Evolutionary conservation across 2,329 filamentous ascomycete species (phyloP).

Genomic region (Sphaerulina vaccinii): DNA sequence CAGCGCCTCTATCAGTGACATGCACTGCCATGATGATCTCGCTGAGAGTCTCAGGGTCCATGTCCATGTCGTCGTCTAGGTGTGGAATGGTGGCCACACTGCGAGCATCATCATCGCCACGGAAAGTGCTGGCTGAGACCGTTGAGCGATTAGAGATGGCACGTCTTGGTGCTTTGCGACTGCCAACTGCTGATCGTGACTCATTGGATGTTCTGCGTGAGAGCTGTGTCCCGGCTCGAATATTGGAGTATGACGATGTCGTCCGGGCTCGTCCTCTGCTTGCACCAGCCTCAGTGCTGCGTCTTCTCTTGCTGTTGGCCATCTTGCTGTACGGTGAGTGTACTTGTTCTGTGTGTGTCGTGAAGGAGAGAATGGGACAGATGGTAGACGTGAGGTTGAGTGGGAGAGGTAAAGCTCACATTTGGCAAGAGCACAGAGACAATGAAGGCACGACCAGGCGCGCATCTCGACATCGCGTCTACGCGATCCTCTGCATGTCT

Average conservation of each 20-base stretch:
- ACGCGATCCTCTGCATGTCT: not conserved
- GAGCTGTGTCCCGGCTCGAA: slow-evolving; percentile 11
- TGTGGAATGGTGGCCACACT: slow-evolving; percentile 16
- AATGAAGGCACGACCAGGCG: slow-evolving; percentile 12
- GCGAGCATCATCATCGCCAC: slow-evolving; percentile 1
- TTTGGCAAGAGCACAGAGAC: slow-evolving; percentile 1
- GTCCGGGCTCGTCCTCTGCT: slow-evolving; percentile 15
- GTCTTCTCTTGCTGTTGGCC: slow-evolving; percentile 11
- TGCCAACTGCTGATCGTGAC: not conserved
- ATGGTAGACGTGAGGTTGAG: slow-evolving; percentile 1
- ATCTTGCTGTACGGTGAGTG: slow-evolving; percentile 2
- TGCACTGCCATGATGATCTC: slow-evolving; percentile 81
- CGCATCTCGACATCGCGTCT: not conserved
- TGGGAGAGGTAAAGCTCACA: not conserved
- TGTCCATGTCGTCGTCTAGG: slow-evolving; percentile 17
- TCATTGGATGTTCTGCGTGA: not conserved
- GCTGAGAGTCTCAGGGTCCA: slow-evolving; percentile 38
- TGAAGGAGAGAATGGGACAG: not conserved
- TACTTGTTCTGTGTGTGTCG: not conserved
- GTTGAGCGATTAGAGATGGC: slow-evolving; percentile 9
- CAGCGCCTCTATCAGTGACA: slow-evolving; percentile 64
- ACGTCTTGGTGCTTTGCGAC: slow-evolving; percentile 1
- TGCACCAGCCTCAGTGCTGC: slow-evolving; percentile 9
- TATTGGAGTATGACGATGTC: slow-evolving; percentile 6
- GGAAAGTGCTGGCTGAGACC: slow-evolving; percentile 22